Percentiles rank a stretch among this genome's conserved stretches.
Conservation (phyloP, 345 rosid genomes). For the Eucalyptus pumila region DNA sequence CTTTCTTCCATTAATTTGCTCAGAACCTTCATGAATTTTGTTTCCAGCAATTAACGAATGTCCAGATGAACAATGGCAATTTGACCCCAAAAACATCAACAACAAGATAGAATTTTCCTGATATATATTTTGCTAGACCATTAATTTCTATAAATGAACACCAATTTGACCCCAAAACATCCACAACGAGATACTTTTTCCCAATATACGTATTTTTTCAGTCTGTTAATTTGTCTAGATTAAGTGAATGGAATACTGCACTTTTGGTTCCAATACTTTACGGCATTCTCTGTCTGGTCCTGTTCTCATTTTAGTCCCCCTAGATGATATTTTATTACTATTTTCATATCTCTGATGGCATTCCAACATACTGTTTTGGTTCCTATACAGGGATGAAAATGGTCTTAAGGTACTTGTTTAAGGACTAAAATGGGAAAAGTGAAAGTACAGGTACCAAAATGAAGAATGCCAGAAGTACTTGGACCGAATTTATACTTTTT, state of each 20-base stretch:
- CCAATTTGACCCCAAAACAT: neutral
- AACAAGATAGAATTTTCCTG: neutral
- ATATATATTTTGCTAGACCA: neutral
- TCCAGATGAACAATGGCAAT: neutral
- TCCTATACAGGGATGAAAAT: neutral
- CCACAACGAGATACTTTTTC: neutral
- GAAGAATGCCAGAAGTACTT: neutral
- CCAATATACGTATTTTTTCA: neutral
- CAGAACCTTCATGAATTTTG: conserved; percentile 41
- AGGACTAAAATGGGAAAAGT: neutral
- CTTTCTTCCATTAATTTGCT: conserved; percentile 45
- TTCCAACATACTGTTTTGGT: neutral
- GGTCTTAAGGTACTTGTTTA: neutral
- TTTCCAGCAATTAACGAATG: neutral
- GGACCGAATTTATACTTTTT: neutral
- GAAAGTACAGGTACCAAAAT: neutral
- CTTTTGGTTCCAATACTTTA: neutral
- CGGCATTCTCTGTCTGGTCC: neutral
- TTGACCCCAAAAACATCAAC: neutral
- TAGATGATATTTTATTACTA: neutral
- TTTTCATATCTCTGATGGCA: neutral
- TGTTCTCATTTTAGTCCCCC: neutral
- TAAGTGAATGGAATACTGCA: neutral
- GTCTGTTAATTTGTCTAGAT: neutral
- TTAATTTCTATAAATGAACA: neutral